Base-by-base conservation (phyloP, 495 filamentous ascomycete genomes). In the Apodospora peruviana region DNA sequence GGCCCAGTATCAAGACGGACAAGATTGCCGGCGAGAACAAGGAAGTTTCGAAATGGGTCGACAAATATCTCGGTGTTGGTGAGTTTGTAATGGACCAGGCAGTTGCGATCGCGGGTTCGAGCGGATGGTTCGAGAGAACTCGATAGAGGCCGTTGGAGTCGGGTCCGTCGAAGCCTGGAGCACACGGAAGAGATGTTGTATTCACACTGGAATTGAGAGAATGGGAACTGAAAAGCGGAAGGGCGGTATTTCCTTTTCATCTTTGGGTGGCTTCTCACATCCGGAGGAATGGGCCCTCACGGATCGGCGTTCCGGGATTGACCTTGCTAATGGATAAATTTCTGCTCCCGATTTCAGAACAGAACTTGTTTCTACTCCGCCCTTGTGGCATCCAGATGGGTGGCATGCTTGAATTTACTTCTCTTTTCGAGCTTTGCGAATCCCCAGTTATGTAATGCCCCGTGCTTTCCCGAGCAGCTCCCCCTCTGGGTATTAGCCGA, bases 81-180 rank as follows among this genome's bases (percentile, higher is more conserved):
- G 93, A 98, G 70, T 94, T 88, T 88, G 86, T 95, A 45, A 91
- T 98, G 91, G 93, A 98, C 62, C 86, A 91, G 71, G 93, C 90
- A 4, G 89, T 96, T 22, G 91, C 91, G 22, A 75, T 96, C 45
- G 83, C 95, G 69, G 85, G 90, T 12, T 83, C 86, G 12, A 93
- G 87, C 65, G 77, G 82, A 25, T 98, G 79, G 67, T 98, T 98
- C 62, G 90, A 95, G 68, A 79, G 91, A 59, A 86, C 76, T 62
- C 83, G 91, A 68, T 95, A 75, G 82, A 54, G 40, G 36, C 39
- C 3, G 37, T 41, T 17, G n/a, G n/a, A n/a, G n/a, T n/a, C n/a
- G n/a, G n/a, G n/a, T n/a, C n/a, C n/a, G n/a, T n/a, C n/a, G n/a
- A n/a, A n/a, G n/a, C n/a, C n/a, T n/a, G n/a, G n/a, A n/a, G n/a